A percentile compares a stretch with the other conserved stretches of the same genome.
Conservation (phyloP, 768 basidiomycete genomes). For the Suillus subalutaceus region DNA sequence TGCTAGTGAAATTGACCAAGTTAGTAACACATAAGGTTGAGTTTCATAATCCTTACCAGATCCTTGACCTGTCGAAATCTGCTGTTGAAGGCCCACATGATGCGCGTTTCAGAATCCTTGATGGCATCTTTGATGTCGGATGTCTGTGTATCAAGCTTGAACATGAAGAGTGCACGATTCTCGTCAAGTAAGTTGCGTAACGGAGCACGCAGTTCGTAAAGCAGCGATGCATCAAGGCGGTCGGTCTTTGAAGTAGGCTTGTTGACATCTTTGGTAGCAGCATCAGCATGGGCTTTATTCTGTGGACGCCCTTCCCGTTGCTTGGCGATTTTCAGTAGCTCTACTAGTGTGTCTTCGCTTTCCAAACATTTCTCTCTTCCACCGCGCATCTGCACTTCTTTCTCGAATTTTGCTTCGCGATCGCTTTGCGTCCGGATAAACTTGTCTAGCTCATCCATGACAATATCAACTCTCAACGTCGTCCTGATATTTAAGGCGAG, state of each 20-base stretch:
- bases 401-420: slow-evolving; percentile 29
- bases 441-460: slow-evolving; percentile 14
- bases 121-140: not conserved
- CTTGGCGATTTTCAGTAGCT: not conserved
- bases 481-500: slow-evolving; percentile 42
- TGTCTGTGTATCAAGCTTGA: not conserved
- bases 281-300: not conserved
- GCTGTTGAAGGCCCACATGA: slow-evolving; percentile 1
- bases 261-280: not conserved
- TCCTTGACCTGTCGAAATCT: slow-evolving; percentile 1
- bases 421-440: slow-evolving; percentile 13
- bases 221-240: not conserved
- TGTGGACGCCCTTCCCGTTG: not conserved
- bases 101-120: slow-evolving; percentile 1
- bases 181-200: not conserved
- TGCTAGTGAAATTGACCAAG: slow-evolving; percentile 37
- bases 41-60: not conserved
- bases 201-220: not conserved
- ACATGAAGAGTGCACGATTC: not conserved
- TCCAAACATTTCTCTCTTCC: slow-evolving; percentile 30
- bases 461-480: slow-evolving; percentile 36
- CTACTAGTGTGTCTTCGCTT: not conserved
- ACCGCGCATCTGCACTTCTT: slow-evolving; percentile 25
- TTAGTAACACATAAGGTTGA: not conserved
- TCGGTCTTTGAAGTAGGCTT: not conserved